phyloP scores from a whole-genome alignment of 257 asterid genomes.

The Rauvolfia tetraphylla region DNA sequence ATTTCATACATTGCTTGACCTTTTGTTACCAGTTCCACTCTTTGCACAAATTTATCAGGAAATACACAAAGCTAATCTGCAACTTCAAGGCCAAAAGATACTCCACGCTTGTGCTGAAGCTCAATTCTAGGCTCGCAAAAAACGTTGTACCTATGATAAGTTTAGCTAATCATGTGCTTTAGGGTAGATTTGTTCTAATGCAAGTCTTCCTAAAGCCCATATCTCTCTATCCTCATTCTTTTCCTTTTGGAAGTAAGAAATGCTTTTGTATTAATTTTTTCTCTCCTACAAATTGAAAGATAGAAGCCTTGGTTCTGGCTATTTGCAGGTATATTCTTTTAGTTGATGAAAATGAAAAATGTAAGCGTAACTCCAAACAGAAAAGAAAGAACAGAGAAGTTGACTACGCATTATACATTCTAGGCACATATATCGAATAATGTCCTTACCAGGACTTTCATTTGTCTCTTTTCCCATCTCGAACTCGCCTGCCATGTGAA shows the following conservation, averaged over 20 bases:
- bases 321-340: neutral
- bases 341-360: neutral
- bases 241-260: neutral
- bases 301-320: neutral
- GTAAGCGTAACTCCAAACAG: neutral
- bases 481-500: conserved; percentile 60
- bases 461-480: conserved; percentile 87
- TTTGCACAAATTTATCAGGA: neutral
- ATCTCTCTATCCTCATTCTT: neutral
- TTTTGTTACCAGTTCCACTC: neutral
- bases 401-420: neutral
- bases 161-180: neutral
- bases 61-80: neutral
- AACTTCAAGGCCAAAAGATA: neutral
- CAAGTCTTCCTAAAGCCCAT: neutral
- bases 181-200: neutral
- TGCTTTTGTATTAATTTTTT: neutral
- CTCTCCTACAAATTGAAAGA: neutral
- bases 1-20: neutral
- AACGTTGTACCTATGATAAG: neutral
- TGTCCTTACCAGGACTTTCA: conserved; percentile 76
- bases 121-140: neutral
- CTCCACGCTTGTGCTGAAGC: no score
- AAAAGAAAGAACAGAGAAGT: neutral
- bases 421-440: neutral